A percentile compares a stretch with the other conserved stretches of the same genome.
phyloP scores from a whole-genome alignment of 2,329 filamentous ascomycete genomes.

The Epichloe glyceriae region DNA sequence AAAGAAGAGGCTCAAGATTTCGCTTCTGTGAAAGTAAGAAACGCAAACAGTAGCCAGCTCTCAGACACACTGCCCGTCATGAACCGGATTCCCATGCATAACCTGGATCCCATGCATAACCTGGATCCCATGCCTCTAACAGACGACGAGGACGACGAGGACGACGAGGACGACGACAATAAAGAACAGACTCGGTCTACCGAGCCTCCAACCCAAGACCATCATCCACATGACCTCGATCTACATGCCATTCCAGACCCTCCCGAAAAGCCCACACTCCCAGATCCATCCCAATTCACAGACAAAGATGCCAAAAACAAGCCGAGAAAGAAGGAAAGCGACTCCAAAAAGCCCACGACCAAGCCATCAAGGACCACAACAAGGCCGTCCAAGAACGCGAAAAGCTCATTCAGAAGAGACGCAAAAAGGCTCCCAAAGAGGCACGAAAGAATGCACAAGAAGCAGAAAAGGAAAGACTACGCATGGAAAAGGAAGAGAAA shows the following conservation, averaged over 20 bases:
- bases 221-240: conserved; percentile 9
- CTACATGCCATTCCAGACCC: conserved; percentile 32
- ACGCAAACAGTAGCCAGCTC: background rate
- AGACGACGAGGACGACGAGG: no score
- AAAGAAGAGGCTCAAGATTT: background rate
- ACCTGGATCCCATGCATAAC: conserved; percentile 26
- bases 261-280: conserved; percentile 31
- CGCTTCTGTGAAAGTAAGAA: background rate
- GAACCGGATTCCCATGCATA: conserved; percentile 17
- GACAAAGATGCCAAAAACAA: conserved; percentile 55
- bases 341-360: conserved; percentile 50
- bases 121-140: conserved; percentile 27
- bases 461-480: conserved; percentile 25
- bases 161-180: no score
- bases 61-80: conserved; percentile 2
- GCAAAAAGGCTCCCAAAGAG: conserved; percentile 30
- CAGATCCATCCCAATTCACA: conserved; percentile 44
- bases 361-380: conserved; percentile 52
- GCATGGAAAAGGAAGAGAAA: conserved; percentile 15
- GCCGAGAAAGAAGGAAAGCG: conserved; percentile 56
- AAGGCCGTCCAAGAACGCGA: conserved; percentile 50
- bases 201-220: background rate
- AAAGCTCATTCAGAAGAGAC: conserved; percentile 44
- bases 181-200: background rate
- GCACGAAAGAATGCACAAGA: conserved; percentile 28